Evolutionary conservation across 495 filamentous ascomycete genomes (phyloP).

Genomic region (Cercophora samala): DNA sequence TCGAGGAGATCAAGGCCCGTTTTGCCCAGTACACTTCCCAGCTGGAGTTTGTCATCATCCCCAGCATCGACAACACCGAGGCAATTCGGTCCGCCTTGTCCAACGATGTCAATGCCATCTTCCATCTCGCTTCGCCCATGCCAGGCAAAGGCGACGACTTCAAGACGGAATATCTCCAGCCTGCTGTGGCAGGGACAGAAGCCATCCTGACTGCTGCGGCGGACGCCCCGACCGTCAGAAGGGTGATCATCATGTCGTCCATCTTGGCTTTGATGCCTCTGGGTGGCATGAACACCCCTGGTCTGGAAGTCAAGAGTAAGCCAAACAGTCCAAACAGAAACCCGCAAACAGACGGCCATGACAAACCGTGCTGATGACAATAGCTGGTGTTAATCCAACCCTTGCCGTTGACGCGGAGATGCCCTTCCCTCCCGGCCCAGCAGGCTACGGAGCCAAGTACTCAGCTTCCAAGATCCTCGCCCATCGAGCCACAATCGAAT

Average conservation of each 20-base stretch:
- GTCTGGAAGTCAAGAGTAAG: constrained; percentile 16
- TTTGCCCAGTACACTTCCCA: constrained; percentile 12
- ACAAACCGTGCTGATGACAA: neutral
- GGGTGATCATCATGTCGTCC: constrained; percentile 17
- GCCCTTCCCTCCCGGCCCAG: constrained; percentile 15
- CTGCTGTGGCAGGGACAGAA: constrained; percentile 19
- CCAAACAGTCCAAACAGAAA: neutral
- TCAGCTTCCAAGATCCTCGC: constrained; percentile 22
- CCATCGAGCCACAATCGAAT: constrained; percentile 28
- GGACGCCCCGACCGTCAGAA: constrained; percentile 9
- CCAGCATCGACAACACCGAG: constrained; percentile 11
- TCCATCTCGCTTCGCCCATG: constrained; percentile 23
- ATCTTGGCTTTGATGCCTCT: constrained; percentile 16
- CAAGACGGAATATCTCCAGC: constrained; percentile 20
- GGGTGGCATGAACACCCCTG: constrained; percentile 3
- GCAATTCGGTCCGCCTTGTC: constrained; percentile 13
- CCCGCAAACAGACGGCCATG: neutral
- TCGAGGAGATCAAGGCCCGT: constrained; percentile 12
- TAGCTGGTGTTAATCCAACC: constrained; percentile 14
- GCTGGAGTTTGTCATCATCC: constrained; percentile 15
- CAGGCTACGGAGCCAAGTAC: constrained; percentile 20
- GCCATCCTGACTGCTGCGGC: constrained; percentile 17
- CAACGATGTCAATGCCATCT: constrained; percentile 17
- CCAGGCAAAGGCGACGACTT: constrained; percentile 21
- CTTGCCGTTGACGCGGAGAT: constrained; percentile 13